Evolutionary conservation across 371 early-diverging fungal genomes (phyloP).

Genomic region (Capillidium heterosporum): DNA sequence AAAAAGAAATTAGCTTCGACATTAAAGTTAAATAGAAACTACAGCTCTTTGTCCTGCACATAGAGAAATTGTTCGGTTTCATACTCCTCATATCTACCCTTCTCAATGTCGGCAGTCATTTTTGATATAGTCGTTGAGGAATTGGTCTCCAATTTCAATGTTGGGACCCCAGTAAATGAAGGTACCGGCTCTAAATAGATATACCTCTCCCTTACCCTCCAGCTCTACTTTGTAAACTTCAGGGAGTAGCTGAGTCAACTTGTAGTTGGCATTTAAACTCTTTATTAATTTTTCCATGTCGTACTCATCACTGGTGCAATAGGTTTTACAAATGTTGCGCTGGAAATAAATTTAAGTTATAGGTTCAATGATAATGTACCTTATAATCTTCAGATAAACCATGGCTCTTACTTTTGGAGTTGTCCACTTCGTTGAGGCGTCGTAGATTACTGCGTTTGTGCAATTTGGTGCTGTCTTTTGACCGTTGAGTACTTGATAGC

Average conservation of each 20-base stretch:
- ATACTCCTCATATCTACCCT: slow-evolving; percentile 1
- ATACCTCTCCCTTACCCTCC: neutral
- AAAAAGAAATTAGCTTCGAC: neutral
- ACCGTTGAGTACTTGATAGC: neutral
- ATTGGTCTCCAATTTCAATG: neutral
- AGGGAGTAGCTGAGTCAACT: neutral
- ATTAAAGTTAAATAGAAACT: too few relatives aligned
- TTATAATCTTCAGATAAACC: neutral
- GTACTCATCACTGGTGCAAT: slow-evolving; percentile 4
- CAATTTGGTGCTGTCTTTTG: neutral
- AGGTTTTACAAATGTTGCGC: neutral
- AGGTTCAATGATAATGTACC: neutral
- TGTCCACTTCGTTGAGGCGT: neutral
- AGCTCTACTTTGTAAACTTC: slow-evolving; percentile 2
- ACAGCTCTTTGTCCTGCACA: neutral
- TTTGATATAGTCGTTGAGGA: neutral
- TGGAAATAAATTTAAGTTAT: neutral
- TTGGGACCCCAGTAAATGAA: neutral
- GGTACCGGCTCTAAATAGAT: slow-evolving; percentile 4
- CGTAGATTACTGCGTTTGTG: slow-evolving; percentile 1
- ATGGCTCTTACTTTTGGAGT: neutral
- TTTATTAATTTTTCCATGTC: neutral
- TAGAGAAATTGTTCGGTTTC: slow-evolving; percentile 3
- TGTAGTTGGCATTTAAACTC: neutral
- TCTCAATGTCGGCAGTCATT: neutral